phyloP scores from a whole-genome alignment of 2,329 filamentous ascomycete species.

The Xylariaceae sp. region DNA sequence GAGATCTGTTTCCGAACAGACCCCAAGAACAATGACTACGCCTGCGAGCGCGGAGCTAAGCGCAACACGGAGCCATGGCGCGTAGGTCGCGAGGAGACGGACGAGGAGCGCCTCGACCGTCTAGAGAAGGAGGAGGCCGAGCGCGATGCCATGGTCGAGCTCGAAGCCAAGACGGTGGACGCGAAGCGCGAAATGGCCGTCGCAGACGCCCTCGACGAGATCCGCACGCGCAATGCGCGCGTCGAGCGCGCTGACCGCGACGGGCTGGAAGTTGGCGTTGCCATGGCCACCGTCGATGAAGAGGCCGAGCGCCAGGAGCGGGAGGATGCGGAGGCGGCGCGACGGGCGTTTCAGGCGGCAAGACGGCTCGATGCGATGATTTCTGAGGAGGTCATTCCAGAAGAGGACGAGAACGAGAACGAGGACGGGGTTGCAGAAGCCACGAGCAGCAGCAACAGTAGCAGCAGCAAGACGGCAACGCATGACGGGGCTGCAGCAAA shows the following conservation, averaged over 20 bases:
- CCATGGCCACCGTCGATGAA: slow-evolving; percentile 48
- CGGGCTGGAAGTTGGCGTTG: slow-evolving; percentile 52
- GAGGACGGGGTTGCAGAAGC: too few species aligned
- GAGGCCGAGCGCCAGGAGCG: slow-evolving; percentile 62
- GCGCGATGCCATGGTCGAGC: slow-evolving; percentile 86
- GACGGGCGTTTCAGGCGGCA: slow-evolving; percentile 66
- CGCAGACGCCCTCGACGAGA: slow-evolving; percentile 92
- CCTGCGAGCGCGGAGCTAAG: slow-evolving; percentile 71
- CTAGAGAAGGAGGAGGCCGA: slow-evolving; percentile 75
- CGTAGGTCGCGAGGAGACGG: slow-evolving; percentile 62
- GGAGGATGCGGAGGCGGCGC: slow-evolving; percentile 79
- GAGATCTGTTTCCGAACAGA: slow-evolving; percentile 54
- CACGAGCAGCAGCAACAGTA: too few species aligned
- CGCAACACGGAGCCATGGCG: slow-evolving; percentile 93
- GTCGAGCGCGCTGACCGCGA: slow-evolving; percentile 71
- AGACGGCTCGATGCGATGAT: slow-evolving; percentile 49
- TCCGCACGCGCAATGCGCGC: slow-evolving; percentile 82
- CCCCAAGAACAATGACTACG: slow-evolving; percentile 91
- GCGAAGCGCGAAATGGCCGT: slow-evolving; percentile 95
- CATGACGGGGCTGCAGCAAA: slow-evolving; percentile 2
- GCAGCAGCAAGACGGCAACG: neutral
- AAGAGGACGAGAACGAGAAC: slow-evolving; percentile 8
- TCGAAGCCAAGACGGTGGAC: slow-evolving; percentile 90
- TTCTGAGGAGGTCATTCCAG: slow-evolving; percentile 41
- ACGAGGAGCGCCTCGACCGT: slow-evolving; percentile 80